Evolutionary conservation across 768 basidiomycete species (phyloP), one percentile per base, ranked within the genome.

Genomic region (Boletus eberwhitei): DNA sequence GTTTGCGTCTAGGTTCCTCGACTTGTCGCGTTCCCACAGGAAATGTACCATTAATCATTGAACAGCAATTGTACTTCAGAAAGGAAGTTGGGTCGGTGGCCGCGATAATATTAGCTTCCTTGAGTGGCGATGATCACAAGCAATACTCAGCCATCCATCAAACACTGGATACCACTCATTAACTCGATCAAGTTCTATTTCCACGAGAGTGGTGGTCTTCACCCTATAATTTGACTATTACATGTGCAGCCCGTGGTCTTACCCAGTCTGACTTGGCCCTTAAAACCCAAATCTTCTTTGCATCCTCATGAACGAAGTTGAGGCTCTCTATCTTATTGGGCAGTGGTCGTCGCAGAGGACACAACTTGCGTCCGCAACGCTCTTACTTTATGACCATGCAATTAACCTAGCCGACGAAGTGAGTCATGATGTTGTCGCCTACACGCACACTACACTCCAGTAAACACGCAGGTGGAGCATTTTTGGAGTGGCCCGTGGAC

Each of bases 401-500:
- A 55, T 55, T 24, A 43, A 48, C n/a, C 32, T 60, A 1, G 32
- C 16, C 11, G 48, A 42, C 19, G 53, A 60, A 42, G 59, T 56
- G 50, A 21, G 53, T 37, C 11, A 5, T 39, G 8, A 6, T 29
- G 19, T 22, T n/a, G 29, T 8, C 29, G 21, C n/a, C 22, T 26
- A 32, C 7, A 14, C 39, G 16, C 17, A 40, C 14, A 14, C 12
- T 46, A 39, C 19, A 42, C 11, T n/a, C 6, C 11, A 36, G 34
- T 31, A 42, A 45, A 29, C 35, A 40, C 14, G 4, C 31, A 60
- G 59, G 50, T 56, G 17, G 53, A 56, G 14, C 41, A 52, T 44
- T 56, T 60, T 35, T 60, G 59, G 59, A 52, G 32, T 34, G 53
- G 54, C 12, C 50, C 45, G 14, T 60, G 59, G 59, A 37, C 59